Base-by-base conservation (phyloP, 352 stramenopile species). In the Phytophthora pistaciae region DNA sequence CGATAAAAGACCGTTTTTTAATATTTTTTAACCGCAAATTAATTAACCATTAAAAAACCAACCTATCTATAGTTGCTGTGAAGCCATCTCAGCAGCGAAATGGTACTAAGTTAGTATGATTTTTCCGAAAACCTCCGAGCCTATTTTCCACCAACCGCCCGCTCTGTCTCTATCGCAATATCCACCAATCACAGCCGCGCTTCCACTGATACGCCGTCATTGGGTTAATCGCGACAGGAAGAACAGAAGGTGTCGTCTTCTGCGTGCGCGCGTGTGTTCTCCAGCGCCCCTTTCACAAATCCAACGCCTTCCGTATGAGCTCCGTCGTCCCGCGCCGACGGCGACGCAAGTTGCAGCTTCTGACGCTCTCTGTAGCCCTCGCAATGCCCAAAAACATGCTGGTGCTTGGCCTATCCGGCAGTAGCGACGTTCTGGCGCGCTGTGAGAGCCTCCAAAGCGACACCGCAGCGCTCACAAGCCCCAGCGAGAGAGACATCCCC, bases 361-460 rank as follows among this genome's bases (percentile, higher is more conserved):
- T 78, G 29, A 23, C 5, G 29, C 48, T 33, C 5, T 69, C 67
- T 69, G 58, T 52, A 72, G 58, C 72, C 9, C 33, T 79, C 55
- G 53, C 53, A 67, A 64, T 73, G 9, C 5, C 8, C 36, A 4
- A 10, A 61, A 66, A 70, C 21, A n/a, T 18, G 27, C 14, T 36
- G 14, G 48, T 40, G 31, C 21, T 64, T 3, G 49, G 44, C 18
- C 25, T 16, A 8, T 58, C 52, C 13, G 55, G 27, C 18, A 48
- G 49, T n/a, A 69, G 60, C 29, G 72, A 82, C 58, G 18, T 83
- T 36, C 27, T 80, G 8, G 9, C 62, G 31, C 76, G 76, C 23
- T 79, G 69, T 46, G 38, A 71, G 25, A 53, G 48, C 33, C 64
- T 83, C n/a, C 56, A 58, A 46, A 72, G 60, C 49, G 48, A 66